Conservation (phyloP, 1,284 basidiomycete species). For the Sphaerobolus stellatus region DNA sequence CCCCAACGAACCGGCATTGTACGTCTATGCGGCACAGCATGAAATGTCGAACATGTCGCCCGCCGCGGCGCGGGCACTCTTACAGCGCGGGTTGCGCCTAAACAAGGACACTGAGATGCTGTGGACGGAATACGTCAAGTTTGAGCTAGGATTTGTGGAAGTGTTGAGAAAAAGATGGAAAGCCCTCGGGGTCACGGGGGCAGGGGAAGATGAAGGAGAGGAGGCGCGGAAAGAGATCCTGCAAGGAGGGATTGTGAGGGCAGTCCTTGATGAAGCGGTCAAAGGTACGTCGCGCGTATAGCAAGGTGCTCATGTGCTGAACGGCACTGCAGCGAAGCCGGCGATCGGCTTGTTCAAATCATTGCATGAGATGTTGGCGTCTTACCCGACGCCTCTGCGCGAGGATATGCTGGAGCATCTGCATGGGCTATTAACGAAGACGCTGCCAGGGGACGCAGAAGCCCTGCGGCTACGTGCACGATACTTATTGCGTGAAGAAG, state of each 20-base stretch:
- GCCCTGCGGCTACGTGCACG: conserved; percentile 55
- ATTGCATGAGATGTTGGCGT: conserved; percentile 52
- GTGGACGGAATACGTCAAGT: conserved; percentile 87
- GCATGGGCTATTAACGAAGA: conserved; percentile 45
- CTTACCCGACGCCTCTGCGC: conserved; percentile 56
- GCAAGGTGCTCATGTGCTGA: not conserved
- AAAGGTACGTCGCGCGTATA: conserved; percentile 50
- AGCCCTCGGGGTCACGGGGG: conserved; percentile 60
- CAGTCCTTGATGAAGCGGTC: conserved; percentile 62
- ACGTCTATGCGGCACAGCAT: conserved; percentile 84
- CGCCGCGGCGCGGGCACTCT: conserved; percentile 77
- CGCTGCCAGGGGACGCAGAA: conserved; percentile 47
- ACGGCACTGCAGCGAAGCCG: conserved; percentile 49
- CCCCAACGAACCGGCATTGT: conserved; percentile 76
- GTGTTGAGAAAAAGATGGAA: conserved; percentile 80
- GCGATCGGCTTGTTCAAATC: conserved; percentile 57
- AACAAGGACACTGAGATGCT: conserved; percentile 69
- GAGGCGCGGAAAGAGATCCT: conserved; percentile 53
- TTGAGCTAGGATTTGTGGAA: conserved; percentile 90
- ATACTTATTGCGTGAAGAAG: conserved; percentile 36
- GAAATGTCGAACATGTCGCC: conserved; percentile 79
- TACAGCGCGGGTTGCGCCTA: conserved; percentile 84
- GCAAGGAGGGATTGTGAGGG: conserved; percentile 67
- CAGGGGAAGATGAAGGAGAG: conserved; percentile 20
- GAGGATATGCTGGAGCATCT: conserved; percentile 53